Evolutionary conservation across 2,329 filamentous ascomycete genomes (phyloP).

Genomic region (Colletotrichum lupini): DNA sequence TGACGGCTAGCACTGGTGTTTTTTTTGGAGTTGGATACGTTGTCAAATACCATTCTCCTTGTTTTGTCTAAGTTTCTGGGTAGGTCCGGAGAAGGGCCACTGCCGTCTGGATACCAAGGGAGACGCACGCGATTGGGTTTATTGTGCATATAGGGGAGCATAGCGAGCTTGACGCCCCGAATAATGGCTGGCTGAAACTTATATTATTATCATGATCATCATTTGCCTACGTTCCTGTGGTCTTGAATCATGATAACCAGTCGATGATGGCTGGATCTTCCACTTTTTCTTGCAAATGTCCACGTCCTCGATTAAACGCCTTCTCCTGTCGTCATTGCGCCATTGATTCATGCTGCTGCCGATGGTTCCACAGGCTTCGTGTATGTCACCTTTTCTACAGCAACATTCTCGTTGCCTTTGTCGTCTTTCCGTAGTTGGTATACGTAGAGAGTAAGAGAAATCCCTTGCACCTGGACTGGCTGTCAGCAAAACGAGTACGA

Average conservation of each 20-base stretch:
- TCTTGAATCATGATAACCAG: constrained; percentile 28
- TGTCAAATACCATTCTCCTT: constrained; percentile 30
- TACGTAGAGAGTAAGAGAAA: constrained; percentile 94
- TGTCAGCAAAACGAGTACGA: constrained; percentile 37
- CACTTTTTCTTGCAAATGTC: constrained; percentile 2
- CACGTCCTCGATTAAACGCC: background rate
- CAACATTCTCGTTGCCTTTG: constrained; percentile 81
- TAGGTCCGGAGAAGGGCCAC: constrained; percentile 4
- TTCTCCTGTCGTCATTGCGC: background rate
- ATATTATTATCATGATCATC: constrained; percentile 35
- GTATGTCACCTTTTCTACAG: constrained; percentile 88
- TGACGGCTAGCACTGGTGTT: constrained; percentile 30
- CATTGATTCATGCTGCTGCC: constrained; percentile 56
- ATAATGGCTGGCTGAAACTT: constrained; percentile 18
- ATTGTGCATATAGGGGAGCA: constrained; percentile 7
- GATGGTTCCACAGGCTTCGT: constrained; percentile 77
- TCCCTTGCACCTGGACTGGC: constrained; percentile 82
- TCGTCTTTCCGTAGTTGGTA: constrained; percentile 86
- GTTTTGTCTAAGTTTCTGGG: constrained; percentile 20
- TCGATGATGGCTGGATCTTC: constrained; percentile 6
- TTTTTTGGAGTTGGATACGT: constrained; percentile 32
- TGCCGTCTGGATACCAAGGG: constrained; percentile 24
- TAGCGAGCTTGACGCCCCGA: background rate
- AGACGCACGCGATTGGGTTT: constrained; percentile 2
- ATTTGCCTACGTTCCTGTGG: constrained; percentile 24